Evolutionary conservation across 202 grass and related monocot species (phyloP).

Genomic region (Musa balbisiana): DNA sequence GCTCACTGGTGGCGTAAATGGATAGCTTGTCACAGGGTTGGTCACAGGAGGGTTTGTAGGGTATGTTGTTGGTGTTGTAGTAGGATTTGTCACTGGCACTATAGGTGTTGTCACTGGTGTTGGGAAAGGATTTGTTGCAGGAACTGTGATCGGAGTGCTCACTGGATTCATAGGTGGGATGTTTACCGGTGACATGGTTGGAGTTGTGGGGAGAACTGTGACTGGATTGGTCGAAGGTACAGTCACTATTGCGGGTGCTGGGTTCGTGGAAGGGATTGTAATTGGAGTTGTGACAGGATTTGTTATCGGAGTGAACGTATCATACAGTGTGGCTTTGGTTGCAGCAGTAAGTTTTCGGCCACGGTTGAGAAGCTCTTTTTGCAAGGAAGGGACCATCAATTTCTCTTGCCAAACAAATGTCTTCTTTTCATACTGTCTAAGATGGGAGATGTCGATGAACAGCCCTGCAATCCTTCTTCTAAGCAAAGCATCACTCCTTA

Average conservation of each 20-base stretch:
- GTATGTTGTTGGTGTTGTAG: constrained; percentile 38
- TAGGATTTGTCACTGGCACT: constrained; percentile 53
- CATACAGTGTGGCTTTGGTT: constrained; percentile 23
- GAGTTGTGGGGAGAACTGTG: constrained; percentile 37
- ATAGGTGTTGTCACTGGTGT: constrained; percentile 25
- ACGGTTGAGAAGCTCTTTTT: neutral
- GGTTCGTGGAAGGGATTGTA: constrained; percentile 55
- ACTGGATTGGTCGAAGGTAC: constrained; percentile 38
- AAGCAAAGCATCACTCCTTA: neutral
- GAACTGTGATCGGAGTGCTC: constrained; percentile 60
- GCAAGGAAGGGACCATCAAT: neutral
- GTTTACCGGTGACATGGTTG: constrained; percentile 37
- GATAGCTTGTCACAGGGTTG: constrained; percentile 59
- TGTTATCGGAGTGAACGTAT: constrained; percentile 32
- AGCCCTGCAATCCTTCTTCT: constrained; percentile 14
- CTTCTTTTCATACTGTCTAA: neutral
- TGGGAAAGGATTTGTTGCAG: constrained; percentile 41
- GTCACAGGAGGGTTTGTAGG: constrained; percentile 47
- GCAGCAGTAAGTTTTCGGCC: constrained; percentile 24
- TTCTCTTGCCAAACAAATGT: neutral
- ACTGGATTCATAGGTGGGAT: constrained; percentile 53
- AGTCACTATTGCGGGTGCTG: constrained; percentile 49
- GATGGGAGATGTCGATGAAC: constrained; percentile 16
- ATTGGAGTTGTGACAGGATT: constrained; percentile 31
- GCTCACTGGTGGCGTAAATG: constrained; percentile 36